Percentiles rank a stretch among this genome's conserved stretches.
Conservation (phyloP, 73 alveolate species). For the Diophrys appendiculata region DNA sequence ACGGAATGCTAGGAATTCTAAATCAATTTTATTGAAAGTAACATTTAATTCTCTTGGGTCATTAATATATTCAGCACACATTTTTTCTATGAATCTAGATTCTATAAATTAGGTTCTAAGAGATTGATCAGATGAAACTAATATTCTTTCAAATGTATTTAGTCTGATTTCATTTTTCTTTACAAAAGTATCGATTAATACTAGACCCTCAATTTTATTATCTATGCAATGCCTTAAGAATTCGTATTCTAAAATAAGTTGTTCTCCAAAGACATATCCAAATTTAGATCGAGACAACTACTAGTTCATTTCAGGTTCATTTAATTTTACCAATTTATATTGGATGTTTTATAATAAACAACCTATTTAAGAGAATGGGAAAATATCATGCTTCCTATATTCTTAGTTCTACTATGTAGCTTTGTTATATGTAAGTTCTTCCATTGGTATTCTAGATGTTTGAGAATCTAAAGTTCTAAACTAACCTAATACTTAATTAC, state of each 20-base stretch:
- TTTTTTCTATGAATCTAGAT: conserved; percentile 70
- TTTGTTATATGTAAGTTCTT: conserved; percentile 49
- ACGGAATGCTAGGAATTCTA: conserved; percentile 83
- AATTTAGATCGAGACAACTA: conserved; percentile 36
- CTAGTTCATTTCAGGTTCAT: conserved; percentile 10
- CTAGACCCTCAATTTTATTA: conserved; percentile 50
- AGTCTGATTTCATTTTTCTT: conserved; percentile 63
- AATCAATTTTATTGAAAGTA: conserved; percentile 73
- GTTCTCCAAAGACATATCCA: conserved; percentile 61
- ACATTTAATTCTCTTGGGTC: conserved; percentile 80
- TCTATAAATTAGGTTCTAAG: conserved; percentile 71
- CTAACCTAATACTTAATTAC: conserved; percentile 31
- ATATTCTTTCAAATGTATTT: conserved; percentile 44
- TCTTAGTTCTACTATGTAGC: conserved; percentile 17
- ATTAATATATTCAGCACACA: conserved; percentile 72
- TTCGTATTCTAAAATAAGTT: conserved; percentile 53
- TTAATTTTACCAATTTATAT: conserved; percentile 36
- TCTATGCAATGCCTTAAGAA: conserved; percentile 66
- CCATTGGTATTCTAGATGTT: conserved; percentile 34
- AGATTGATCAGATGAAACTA: conserved; percentile 23
- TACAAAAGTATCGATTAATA: conserved; percentile 54
- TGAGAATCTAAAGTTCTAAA: conserved; percentile 25
- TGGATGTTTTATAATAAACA: conserved; percentile 37
- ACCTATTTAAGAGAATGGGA: conserved; percentile 62
- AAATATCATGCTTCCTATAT: conserved; percentile 54